Evolutionary conservation across 148 eudicot species (phyloP), one percentile per base, ranked within the genome.

Genomic region (Spergularia bocconei): DNA sequence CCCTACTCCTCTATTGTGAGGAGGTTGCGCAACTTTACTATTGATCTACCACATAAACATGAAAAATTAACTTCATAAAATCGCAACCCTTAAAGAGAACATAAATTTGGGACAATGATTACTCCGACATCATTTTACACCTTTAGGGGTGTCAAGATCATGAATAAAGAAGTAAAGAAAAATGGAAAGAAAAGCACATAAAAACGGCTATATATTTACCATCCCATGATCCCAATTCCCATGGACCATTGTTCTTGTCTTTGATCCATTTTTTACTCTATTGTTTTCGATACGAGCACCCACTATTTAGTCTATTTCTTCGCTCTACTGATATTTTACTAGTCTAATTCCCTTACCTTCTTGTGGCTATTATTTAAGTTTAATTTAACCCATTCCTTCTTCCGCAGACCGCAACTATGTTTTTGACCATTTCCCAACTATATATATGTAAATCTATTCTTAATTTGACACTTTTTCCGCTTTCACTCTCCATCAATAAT

Each of bases 201-300:
- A 41, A 29, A 67, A 67, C 70, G 70, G 70, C 70, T 67, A 67
- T 67, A 7, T 66, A 4, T 11, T 11, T 16, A 67, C 13, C 56
- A 44, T 44, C 59, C 7, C 16, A 38, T 11, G 0, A 44, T 7
- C 55, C 6, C 14, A 29, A 29, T 29, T 29, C 36, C 36, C 2
- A 21, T 25, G 8, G 12, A 59, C 63, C 63, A 20, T 59, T 59
- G 29, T 69, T 48, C 9, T 69, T 29, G 9, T 50, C 70, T 67
- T 69, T 2, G 60, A 69, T 69, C 60, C 72, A 25, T 13, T 11
- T 52, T 69, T 69, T 69, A 12, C 59, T 69, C 72, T 1, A 23
- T 21, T 52, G 7, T 44, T 44, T 44, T 44, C 48, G 48, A 44
- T 9, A 44, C 7, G 10, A 44, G 36, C 36, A 0, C 67, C 29